A percentile compares a stretch with the other conserved stretches of the same genome.
Conservation (phyloP, 169 alveolate genomes). For the Eimeria falciformis region DNA sequence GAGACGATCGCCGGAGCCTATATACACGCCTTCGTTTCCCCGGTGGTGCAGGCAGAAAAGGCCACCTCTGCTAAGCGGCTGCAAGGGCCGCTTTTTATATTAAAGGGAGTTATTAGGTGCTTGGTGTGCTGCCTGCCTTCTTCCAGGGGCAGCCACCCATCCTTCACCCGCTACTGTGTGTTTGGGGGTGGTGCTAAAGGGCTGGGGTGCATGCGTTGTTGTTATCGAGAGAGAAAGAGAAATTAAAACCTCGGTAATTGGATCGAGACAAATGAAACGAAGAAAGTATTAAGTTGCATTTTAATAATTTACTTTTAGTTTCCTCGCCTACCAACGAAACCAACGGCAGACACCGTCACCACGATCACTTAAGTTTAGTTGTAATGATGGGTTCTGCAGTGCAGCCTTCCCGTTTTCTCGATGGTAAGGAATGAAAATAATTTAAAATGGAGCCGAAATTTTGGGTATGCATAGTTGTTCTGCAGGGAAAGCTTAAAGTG, state of each 20-base stretch:
- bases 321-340: neutral
- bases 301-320: neutral
- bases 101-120: no score
- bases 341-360: conserved; percentile 32
- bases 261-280: conserved; percentile 1
- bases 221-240: no score
- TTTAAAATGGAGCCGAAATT: no score
- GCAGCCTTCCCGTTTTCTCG: conserved; percentile 74
- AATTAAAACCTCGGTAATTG: neutral
- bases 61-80: no score
- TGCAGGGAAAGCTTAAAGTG: neutral
- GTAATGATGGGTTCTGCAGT: conserved; percentile 65
- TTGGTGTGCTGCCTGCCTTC: conserved; percentile 51
- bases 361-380: neutral
- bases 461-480: no score
- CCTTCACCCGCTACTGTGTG: no score
- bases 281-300: neutral
- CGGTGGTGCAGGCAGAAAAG: no score
- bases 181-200: no score
- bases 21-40: no score
- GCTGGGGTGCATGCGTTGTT: conserved; percentile 25
- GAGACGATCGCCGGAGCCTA: no score
- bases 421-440: conserved; percentile 34
- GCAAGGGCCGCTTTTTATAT: no score
- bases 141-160: neutral